Percentiles rank a stretch among this genome's conserved stretches.
phyloP scores from a whole-genome alignment of 768 basidiomycete species.

The Panaeolus papilionaceus region DNA sequence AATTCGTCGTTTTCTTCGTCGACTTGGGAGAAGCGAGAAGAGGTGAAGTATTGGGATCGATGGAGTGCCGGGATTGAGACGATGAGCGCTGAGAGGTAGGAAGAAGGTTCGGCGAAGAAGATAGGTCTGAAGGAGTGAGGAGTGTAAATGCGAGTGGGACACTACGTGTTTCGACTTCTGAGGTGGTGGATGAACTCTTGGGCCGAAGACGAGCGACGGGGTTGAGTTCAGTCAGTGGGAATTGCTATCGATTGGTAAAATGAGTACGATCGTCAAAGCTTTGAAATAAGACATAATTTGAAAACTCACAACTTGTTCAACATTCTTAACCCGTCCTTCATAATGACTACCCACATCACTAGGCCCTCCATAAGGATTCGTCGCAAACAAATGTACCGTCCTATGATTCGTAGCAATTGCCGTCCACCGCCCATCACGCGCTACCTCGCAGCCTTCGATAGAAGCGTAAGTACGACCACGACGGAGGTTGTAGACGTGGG shows the following conservation, averaged over 20 bases:
- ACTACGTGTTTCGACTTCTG: slow-evolving; percentile 32
- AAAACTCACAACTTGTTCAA: slow-evolving; percentile 49
- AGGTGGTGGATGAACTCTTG: slow-evolving; percentile 27
- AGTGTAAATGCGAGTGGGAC: slow-evolving; percentile 65
- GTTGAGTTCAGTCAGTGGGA: slow-evolving; percentile 56
- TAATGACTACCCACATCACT: slow-evolving; percentile 68
- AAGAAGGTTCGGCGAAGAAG: slow-evolving; percentile 47
- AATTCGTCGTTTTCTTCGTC: slow-evolving; percentile 44
- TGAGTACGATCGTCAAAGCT: background rate
- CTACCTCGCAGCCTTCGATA: slow-evolving; percentile 61
- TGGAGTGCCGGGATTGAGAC: slow-evolving; percentile 45
- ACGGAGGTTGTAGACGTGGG: slow-evolving; percentile 71
- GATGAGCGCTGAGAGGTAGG: slow-evolving; percentile 38
- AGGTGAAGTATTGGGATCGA: slow-evolving; percentile 21
- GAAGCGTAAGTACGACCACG: slow-evolving; percentile 76
- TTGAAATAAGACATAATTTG: background rate
- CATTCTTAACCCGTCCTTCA: slow-evolving; percentile 62
- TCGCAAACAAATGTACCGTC: slow-evolving; percentile 75
- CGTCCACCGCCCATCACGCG: slow-evolving; percentile 67
- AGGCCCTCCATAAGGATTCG: slow-evolving; percentile 78
- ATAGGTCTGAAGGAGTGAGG: slow-evolving; percentile 43
- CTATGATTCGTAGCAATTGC: slow-evolving; percentile 69
- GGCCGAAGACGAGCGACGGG: slow-evolving; percentile 62
- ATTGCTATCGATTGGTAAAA: slow-evolving; percentile 42
- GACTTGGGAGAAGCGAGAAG: slow-evolving; percentile 35